Conservation (phyloP, 345 rosid species). For the Syzygium oleosum region DNA sequence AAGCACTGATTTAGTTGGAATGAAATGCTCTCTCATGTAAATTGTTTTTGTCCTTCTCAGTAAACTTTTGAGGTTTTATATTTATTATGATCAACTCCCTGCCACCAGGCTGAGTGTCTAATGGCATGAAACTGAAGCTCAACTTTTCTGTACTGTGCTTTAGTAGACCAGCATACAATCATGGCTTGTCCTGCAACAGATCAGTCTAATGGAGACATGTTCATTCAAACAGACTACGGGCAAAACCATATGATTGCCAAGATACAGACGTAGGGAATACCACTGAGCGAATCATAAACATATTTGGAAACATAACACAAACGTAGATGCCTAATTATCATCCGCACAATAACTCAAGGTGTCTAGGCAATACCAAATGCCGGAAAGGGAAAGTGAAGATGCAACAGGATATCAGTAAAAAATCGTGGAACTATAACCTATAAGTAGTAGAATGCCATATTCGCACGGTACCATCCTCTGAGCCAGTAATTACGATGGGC, state of each 20-base stretch:
- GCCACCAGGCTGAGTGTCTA: background rate
- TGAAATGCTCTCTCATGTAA: background rate
- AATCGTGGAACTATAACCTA: conserved; percentile 27
- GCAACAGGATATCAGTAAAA: background rate
- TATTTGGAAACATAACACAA: background rate
- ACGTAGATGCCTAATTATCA: background rate
- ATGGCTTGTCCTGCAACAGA: background rate
- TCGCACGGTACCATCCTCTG: conserved; percentile 80
- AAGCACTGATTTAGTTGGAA: background rate
- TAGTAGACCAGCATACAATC: background rate
- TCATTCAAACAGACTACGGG: background rate
- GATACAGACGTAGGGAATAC: background rate
- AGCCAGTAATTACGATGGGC: conserved; percentile 74
- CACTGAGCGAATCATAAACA: background rate
- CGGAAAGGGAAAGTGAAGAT: background rate
- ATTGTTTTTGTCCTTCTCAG: background rate
- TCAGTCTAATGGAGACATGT: background rate
- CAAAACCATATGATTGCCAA: background rate
- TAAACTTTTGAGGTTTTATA: background rate
- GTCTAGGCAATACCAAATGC: background rate
- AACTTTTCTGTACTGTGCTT: background rate
- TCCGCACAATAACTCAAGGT: background rate
- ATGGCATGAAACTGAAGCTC: background rate
- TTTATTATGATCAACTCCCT: background rate
- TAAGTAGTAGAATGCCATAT: conserved; percentile 84